Evolutionary conservation across 441 rosid species (phyloP).

Genomic region (Aleurites moluccanus): DNA sequence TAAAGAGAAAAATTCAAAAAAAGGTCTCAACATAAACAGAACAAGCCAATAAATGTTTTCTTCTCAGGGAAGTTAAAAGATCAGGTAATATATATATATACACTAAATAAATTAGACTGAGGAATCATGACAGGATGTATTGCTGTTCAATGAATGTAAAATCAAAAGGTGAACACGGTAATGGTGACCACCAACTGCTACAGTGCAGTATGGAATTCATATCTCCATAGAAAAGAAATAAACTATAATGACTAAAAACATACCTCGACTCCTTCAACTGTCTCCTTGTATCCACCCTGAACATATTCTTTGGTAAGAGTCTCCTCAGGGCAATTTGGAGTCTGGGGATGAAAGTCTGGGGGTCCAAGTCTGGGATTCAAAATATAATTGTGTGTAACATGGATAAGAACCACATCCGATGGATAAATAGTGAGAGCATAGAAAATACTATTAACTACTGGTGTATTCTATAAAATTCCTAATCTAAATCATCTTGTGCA

Average conservation of each 20-base stretch:
- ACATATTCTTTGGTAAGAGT: slow-evolving; percentile 83
- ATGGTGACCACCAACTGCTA: not conserved
- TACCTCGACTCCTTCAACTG: slow-evolving; percentile 98
- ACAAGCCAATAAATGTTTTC: slow-evolving; percentile 2
- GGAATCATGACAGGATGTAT: not conserved
- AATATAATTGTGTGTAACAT: slow-evolving; percentile 15
- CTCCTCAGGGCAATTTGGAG: slow-evolving; percentile 90
- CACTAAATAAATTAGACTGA: not conserved
- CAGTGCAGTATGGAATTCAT: slow-evolving; percentile 10
- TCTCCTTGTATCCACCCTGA: slow-evolving; percentile 85
- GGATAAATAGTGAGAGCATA: slow-evolving; percentile 21
- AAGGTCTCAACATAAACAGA: too few species aligned
- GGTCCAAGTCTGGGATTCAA: slow-evolving; percentile 75
- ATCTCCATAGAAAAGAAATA: not conserved
- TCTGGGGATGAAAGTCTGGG: slow-evolving; percentile 92
- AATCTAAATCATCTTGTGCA: slow-evolving; percentile 11
- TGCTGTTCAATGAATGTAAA: not conserved
- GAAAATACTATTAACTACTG: not conserved
- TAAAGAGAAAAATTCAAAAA: too few species aligned
- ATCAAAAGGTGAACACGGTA: too few species aligned
- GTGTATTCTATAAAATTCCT: slow-evolving; percentile 3
- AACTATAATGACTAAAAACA: not conserved
- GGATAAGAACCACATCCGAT: slow-evolving; percentile 23
- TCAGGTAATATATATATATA: too few species aligned
- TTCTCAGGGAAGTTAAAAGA: not conserved